Evolutionary conservation across 495 filamentous ascomycete genomes (phyloP).

Genomic region (Aspergillus ostianus): DNA sequence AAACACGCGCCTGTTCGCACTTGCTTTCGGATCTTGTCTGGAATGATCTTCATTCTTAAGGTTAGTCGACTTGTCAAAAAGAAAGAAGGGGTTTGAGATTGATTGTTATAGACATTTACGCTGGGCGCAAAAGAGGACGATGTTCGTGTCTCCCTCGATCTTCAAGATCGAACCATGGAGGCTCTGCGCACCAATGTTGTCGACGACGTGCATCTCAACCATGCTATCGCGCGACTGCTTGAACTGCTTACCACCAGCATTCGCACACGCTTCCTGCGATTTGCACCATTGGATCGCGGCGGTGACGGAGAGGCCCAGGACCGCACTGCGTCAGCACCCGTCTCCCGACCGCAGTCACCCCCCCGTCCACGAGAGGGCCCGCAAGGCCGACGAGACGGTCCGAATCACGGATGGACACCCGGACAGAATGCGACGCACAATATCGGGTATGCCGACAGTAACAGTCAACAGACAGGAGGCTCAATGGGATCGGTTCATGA

Average conservation of each 20-base stretch:
- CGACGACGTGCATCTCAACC: conserved; percentile 94
- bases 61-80: conserved; percentile 27
- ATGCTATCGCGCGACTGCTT: conserved; percentile 88
- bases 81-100: conserved; percentile 3
- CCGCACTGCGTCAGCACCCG: conserved; percentile 31
- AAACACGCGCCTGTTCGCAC: conserved; percentile 91
- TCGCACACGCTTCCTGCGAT: conserved; percentile 68
- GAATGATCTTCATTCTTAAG: conserved; percentile 91
- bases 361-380: conserved; percentile 34
- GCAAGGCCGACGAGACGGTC: conserved; percentile 31
- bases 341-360: conserved; percentile 37
- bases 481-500: conserved; percentile 38
- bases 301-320: conserved; percentile 41
- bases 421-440: conserved; percentile 25
- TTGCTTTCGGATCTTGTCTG: conserved; percentile 90
- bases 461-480: conserved; percentile 21
- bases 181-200: conserved; percentile 83
- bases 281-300: conserved; percentile 44
- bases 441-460: conserved; percentile 35
- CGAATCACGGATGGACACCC: conserved; percentile 34
- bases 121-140: conserved; percentile 88
- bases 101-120: conserved; percentile 70
- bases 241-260: conserved; percentile 75
- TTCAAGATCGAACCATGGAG: conserved; percentile 77
- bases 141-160: conserved; percentile 72